Percentiles rank a stretch among this genome's conserved stretches.
These are phyloP conservation scores for Fragaria vesca DNA, from an alignment of 306 rosid species.

Conservation along the genomic window DNA sequence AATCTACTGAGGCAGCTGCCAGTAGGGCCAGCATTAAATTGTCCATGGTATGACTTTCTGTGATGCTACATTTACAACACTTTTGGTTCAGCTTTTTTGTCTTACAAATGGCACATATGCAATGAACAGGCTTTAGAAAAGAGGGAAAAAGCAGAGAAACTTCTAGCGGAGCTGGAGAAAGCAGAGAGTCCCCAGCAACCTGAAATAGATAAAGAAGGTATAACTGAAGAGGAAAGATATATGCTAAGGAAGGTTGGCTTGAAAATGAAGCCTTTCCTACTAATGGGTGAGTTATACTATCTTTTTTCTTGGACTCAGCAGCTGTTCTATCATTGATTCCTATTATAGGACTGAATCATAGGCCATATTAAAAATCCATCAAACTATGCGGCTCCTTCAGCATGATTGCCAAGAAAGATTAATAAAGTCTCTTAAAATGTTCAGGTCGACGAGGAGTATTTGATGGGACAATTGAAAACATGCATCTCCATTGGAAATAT, in stretches of 20 bases:
- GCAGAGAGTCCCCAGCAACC: slow-evolving; percentile 46
- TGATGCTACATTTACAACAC: slow-evolving; percentile 29
- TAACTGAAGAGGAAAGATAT: slow-evolving; percentile 75
- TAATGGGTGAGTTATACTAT: slow-evolving; percentile 62
- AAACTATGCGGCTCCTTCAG: slow-evolving; percentile 12
- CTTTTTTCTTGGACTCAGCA: background rate
- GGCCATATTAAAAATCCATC: slow-evolving; percentile 12
- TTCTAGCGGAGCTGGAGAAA: slow-evolving; percentile 64
- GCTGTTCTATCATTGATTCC: background rate
- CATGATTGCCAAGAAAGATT: slow-evolving; percentile 17
- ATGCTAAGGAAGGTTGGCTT: slow-evolving; percentile 90
- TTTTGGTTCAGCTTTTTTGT: slow-evolving; percentile 19
- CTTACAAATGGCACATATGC: slow-evolving; percentile 27
- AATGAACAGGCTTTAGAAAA: slow-evolving; percentile 66
- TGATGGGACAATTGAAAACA: slow-evolving; percentile 93
- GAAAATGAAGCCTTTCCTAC: slow-evolving; percentile 85
- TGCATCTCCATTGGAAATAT: slow-evolving; percentile 99
- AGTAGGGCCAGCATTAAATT: slow-evolving; percentile 63
- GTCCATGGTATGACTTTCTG: slow-evolving; percentile 56
- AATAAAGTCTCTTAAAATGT: slow-evolving; percentile 23
- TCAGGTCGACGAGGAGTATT: slow-evolving; percentile 86
- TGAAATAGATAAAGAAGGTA: slow-evolving; percentile 84
- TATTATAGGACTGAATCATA: slow-evolving; percentile 15
- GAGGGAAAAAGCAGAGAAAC: slow-evolving; percentile 65
- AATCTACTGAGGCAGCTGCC: slow-evolving; percentile 41